Conservation (phyloP, 2,329 filamentous ascomycete genomes). For the Thielaviopsis populi region DNA sequence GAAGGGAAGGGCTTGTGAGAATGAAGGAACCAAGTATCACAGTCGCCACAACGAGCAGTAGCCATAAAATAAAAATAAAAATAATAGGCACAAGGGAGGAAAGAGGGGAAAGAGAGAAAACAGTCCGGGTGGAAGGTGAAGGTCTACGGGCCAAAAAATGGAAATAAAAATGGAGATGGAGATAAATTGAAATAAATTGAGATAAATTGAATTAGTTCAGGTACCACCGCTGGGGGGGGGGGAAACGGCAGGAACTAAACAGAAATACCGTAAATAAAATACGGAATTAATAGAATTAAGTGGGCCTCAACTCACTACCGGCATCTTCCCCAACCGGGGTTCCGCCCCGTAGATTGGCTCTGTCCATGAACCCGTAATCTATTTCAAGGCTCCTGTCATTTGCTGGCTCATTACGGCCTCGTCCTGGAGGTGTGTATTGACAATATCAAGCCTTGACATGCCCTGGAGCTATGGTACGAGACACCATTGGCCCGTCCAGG, state of each 20-base stretch:
- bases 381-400: conserved; percentile 1
- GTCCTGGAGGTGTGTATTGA: not conserved
- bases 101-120: conserved; percentile 1
- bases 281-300: too few species aligned
- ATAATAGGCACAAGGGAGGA: not conserved
- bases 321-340: not conserved
- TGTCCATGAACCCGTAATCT: not conserved
- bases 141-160: too few species aligned
- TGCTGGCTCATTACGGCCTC: not conserved
- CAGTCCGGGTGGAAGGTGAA: not conserved
- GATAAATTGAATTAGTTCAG: too few species aligned
- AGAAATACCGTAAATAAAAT: not conserved
- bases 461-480: too few species aligned
- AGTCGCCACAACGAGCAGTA: not conserved
- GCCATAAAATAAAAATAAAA: conserved; percentile 7
- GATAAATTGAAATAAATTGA: too few species aligned
- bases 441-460: not conserved
- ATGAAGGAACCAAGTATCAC: conserved; percentile 2
- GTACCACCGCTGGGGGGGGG: too few species aligned
- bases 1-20: not conserved
- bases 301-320: not conserved
- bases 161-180: too few species aligned
- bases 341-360: not conserved
- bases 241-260: too few species aligned
- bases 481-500: too few species aligned